Conservation (phyloP, 805 yeast species). For the Candida ascalaphidarum region DNA sequence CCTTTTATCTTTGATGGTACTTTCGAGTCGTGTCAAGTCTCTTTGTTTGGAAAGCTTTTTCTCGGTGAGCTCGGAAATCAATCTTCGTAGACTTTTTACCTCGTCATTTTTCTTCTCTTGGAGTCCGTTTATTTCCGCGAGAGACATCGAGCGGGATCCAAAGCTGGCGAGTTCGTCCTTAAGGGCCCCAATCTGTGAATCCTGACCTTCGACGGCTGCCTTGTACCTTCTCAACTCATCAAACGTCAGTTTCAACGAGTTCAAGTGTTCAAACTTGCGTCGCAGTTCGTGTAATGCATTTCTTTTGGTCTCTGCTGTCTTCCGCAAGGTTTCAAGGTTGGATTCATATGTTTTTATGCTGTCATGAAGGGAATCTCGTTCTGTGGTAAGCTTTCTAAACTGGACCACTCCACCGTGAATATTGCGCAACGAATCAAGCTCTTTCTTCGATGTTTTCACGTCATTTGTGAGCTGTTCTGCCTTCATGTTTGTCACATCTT, state of each 20-base stretch:
- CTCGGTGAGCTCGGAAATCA: constrained; percentile 20
- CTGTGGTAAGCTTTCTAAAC: constrained; percentile 12
- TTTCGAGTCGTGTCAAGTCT: constrained; percentile 39
- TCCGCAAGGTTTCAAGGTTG: neutral
- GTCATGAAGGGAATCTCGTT: too few species aligned
- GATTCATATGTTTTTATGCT: neutral
- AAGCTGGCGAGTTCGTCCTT: constrained; percentile 26
- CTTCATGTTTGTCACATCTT: constrained; percentile 19
- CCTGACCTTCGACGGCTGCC: constrained; percentile 17
- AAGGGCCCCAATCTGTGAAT: constrained; percentile 16
- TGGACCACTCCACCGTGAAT: constrained; percentile 20
- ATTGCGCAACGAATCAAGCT: constrained; percentile 19
- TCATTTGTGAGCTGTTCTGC: constrained; percentile 19
- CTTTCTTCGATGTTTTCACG: constrained; percentile 20
- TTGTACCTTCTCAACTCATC: constrained; percentile 24
- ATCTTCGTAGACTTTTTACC: constrained; percentile 32
- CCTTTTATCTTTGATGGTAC: constrained; percentile 42
- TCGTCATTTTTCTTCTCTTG: constrained; percentile 29
- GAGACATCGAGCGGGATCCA: constrained; percentile 27
- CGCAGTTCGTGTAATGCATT: constrained; percentile 6
- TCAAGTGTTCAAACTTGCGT: constrained; percentile 5
- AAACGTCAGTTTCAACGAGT: constrained; percentile 16
- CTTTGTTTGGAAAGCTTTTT: constrained; percentile 37
- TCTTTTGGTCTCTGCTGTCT: neutral
- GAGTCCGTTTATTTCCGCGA: constrained; percentile 38